Evolutionary conservation across 805 yeast species (phyloP), one percentile per base, ranked within the genome.

Genomic region (Saccharomycopsis sp.): DNA sequence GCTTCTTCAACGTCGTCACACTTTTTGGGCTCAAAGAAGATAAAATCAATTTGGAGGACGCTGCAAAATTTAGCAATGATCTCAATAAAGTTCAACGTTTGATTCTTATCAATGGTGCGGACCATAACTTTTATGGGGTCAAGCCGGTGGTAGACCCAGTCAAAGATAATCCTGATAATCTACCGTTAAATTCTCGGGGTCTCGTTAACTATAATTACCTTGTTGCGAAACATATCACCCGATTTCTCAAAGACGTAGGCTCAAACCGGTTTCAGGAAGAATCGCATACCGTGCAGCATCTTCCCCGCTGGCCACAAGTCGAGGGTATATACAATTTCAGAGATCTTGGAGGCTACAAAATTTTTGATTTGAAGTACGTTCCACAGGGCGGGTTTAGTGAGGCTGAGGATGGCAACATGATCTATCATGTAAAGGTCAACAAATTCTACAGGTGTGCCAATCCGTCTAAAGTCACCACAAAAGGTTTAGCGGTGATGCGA

Each of bases 41-140:
- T 9, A 76, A 87, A 9, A 82, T 91, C 5, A 90, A 92, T 1
- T 63, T 79, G 0, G 73, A 75, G 15, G 97, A 89, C 64, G 76
- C 84, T 5, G 77, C 84, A 0, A 64, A 64, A 41, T 89, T 74
- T 71, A 81, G 87, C 5, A 82, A 85, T 63, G 54, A 44, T 14
- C 50, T 60, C 29, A 61, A 61, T 24, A 71, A 79, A 3, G 80
- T 91, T 20, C 85, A 87, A 63, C 73, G 76, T 2, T 71, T 90
- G 56, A 73, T 75, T 41, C 68, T 89, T 5, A 72, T 91, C 9
- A 79, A 80, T 0, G 75, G 74, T 51, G 97, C 96, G 0, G 91
- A 89, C 67, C 98, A 91, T 70, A 89, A 87, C 65, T 91, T 79
- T 66, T 87, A 79, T 66, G 92, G 94, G 0, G 61, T 66, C 0